A percentile compares a stretch with the other conserved stretches of the same genome.
Conservation (phyloP, 257 asterid genomes). For the Solanum tarijense region DNA sequence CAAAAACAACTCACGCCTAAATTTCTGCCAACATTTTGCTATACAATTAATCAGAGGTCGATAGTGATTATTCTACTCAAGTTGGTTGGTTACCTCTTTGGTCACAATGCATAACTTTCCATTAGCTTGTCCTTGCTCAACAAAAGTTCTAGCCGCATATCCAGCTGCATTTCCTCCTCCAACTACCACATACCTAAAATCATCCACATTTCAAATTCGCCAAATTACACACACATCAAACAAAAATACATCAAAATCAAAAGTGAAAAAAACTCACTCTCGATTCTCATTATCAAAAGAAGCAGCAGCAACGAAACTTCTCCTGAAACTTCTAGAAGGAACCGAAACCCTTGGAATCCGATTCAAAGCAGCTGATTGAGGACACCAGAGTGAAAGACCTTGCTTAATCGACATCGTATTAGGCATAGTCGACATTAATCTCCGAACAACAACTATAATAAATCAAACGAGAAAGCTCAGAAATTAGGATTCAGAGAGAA, state of each 20-base stretch:
- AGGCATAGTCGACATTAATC: conserved; percentile 39
- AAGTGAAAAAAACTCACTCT: conserved; percentile 35
- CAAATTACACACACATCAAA: background rate
- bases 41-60: background rate
- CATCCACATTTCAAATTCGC: background rate
- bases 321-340: conserved; percentile 32
- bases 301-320: conserved; percentile 56
- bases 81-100: conserved; percentile 46
- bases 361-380: conserved; percentile 38
- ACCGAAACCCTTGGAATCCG: conserved; percentile 14
- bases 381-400: conserved; percentile 55
- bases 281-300: conserved; percentile 78
- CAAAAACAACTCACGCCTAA: background rate
- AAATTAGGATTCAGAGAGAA: background rate
- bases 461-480: background rate
- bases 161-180: conserved; percentile 99
- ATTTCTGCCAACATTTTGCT: background rate
- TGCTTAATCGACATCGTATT: conserved; percentile 50
- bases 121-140: conserved; percentile 80
- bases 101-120: conserved; percentile 91
- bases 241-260: background rate
- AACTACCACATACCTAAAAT: conserved; percentile 64
- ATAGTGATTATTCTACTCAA: background rate
- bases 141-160: conserved; percentile 83
- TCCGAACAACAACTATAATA: conserved; percentile 19